Conservation (phyloP, 768 basidiomycete genomes). For the Clitopilus passeckerianus region DNA sequence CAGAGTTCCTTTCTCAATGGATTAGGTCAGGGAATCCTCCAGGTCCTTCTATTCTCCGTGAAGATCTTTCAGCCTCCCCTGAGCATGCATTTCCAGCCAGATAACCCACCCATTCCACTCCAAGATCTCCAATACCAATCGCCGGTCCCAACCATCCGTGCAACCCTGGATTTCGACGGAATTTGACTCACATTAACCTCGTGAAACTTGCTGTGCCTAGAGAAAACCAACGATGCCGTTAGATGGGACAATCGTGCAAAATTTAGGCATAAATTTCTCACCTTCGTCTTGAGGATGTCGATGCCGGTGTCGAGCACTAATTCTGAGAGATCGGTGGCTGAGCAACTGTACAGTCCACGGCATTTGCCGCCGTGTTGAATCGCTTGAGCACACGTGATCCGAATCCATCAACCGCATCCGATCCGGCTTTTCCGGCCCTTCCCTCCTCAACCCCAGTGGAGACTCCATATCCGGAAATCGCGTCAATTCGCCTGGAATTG, state of each 20-base stretch:
- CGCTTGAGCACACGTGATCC: too few species aligned
- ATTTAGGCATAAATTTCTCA: neutral
- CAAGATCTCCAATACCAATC: neutral
- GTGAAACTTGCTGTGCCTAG: slow-evolving; percentile 6
- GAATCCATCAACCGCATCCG: too few species aligned
- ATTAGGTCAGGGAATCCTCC: neutral
- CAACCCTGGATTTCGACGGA: neutral
- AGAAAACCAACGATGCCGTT: neutral
- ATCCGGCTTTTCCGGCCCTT: too few species aligned
- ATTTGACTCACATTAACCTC: slow-evolving; percentile 30
- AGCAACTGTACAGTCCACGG: slow-evolving; percentile 28
- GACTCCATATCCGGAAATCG: too few species aligned
- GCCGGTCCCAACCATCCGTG: neutral
- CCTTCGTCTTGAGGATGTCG: slow-evolving; percentile 51
- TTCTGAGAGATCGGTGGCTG: slow-evolving; percentile 26
- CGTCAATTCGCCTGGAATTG: too few species aligned
- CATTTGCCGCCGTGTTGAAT: neutral
- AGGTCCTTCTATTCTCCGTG: neutral
- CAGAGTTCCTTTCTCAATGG: neutral
- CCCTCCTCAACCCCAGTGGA: too few species aligned
- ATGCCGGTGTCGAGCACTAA: slow-evolving; percentile 39
- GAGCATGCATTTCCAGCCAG: neutral
- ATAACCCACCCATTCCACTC: neutral
- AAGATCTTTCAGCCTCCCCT: neutral
- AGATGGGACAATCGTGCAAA: neutral